Percentiles rank a stretch among this genome's conserved stretches.
Conservation (phyloP, 1,284 basidiomycete genomes). For the Pyrrhoderma lamaoense region DNA sequence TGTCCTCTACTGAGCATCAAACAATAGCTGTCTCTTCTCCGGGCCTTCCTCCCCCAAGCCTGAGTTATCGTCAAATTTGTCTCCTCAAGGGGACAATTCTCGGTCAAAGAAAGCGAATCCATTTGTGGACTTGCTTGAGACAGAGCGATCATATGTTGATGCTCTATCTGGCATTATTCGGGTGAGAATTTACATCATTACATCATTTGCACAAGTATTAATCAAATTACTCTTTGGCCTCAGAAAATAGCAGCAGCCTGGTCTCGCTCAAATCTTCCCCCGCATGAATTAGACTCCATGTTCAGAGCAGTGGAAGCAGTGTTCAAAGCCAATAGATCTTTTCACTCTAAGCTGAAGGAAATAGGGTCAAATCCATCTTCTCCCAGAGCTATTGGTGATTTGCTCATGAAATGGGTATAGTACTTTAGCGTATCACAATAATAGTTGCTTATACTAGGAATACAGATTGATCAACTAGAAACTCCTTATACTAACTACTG, state of each 20-base stretch:
- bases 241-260: slow-evolving; percentile 96
- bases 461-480: slow-evolving; percentile 84
- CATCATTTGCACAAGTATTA: background rate
- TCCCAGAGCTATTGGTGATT: slow-evolving; percentile 92
- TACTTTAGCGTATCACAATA: slow-evolving; percentile 20
- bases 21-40: slow-evolving; percentile 7
- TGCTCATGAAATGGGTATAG: slow-evolving; percentile 94
- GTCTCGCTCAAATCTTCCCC: slow-evolving; percentile 92
- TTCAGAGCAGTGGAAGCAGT: slow-evolving; percentile 89
- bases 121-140: slow-evolving; percentile 87
- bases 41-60: background rate
- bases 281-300: slow-evolving; percentile 86
- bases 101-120: slow-evolving; percentile 66
- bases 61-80: slow-evolving; percentile 26
- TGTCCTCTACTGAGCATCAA: background rate
- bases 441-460: slow-evolving; percentile 14
- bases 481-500: slow-evolving; percentile 82
- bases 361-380: slow-evolving; percentile 90
- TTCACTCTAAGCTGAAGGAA: slow-evolving; percentile 82
- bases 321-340: slow-evolving; percentile 83
- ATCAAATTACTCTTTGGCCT: slow-evolving; percentile 10
- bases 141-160: slow-evolving; percentile 91
- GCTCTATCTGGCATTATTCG: slow-evolving; percentile 86
- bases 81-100: slow-evolving; percentile 31
- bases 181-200: slow-evolving; percentile 37